Evolutionary conservation across 306 rosid genomes (phyloP).

Genomic region (Acacia melanoxylon): DNA sequence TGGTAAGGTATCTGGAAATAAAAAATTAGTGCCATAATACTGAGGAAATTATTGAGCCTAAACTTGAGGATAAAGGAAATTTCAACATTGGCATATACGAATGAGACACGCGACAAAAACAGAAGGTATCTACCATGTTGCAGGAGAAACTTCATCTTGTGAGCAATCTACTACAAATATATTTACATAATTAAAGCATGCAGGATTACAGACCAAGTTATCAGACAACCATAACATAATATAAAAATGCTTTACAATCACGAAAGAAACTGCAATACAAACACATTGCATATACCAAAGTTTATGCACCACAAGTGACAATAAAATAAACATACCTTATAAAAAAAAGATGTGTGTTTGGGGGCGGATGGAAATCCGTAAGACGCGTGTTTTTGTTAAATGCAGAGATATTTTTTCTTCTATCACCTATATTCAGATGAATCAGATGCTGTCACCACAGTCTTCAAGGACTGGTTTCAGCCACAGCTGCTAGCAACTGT

Average conservation of each 20-base stretch:
- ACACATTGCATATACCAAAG: neutral
- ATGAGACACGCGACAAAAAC: constrained; percentile 3
- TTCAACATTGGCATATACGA: neutral
- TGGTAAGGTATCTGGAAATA: neutral
- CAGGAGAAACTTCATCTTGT: constrained; percentile 11
- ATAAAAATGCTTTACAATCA: neutral
- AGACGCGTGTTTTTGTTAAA: neutral
- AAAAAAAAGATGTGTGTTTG: neutral
- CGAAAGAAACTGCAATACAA: constrained; percentile 6
- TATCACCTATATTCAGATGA: neutral
- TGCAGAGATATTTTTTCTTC: neutral
- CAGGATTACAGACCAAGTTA: neutral
- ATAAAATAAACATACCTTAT: constrained; percentile 3
- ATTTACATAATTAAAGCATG: constrained; percentile 10
- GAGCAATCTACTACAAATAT: neutral
- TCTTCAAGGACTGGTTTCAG: neutral
- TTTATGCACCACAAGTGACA: neutral
- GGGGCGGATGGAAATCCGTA: neutral
- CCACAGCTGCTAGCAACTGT: constrained; percentile 2
- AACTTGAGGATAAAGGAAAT: neutral
- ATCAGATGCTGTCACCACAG: constrained; percentile 4
- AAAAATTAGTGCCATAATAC: neutral
- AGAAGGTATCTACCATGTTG: neutral
- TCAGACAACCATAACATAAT: constrained; percentile 1
- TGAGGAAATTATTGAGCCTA: neutral